Percentiles rank a stretch among this genome's conserved stretches.
Conservation (phyloP, 306 rosid genomes). For the Biancaea sappan region DNA sequence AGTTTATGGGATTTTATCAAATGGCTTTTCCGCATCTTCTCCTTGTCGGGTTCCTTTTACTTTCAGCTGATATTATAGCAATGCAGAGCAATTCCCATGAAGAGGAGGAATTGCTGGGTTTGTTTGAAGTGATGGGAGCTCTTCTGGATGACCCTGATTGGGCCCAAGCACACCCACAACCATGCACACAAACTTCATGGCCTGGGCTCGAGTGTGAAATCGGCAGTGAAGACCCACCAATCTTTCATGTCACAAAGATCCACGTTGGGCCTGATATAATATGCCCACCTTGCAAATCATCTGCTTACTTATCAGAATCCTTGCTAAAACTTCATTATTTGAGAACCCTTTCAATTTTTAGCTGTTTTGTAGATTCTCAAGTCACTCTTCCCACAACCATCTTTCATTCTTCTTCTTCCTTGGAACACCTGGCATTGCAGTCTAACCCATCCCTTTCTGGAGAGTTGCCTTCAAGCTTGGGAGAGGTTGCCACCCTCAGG, state of each 20-base stretch:
- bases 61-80: slow-evolving; percentile 34
- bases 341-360: slow-evolving; percentile 65
- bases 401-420: slow-evolving; percentile 51
- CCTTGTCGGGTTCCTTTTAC: slow-evolving; percentile 47
- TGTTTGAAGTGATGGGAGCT: slow-evolving; percentile 59
- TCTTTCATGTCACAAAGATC: slow-evolving; percentile 67
- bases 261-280: slow-evolving; percentile 66
- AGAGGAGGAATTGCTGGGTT: slow-evolving; percentile 58
- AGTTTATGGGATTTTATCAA: slow-evolving; percentile 22
- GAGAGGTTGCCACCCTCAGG: slow-evolving; percentile 43
- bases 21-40: slow-evolving; percentile 51
- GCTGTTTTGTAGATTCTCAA: slow-evolving; percentile 52
- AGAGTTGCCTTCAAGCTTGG: slow-evolving; percentile 49
- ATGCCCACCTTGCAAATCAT: slow-evolving; percentile 61
- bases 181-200: slow-evolving; percentile 73
- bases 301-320: slow-evolving; percentile 53
- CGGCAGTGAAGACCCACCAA: slow-evolving; percentile 41
- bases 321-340: slow-evolving; percentile 58
- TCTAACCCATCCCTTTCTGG: slow-evolving; percentile 62
- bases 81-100: slow-evolving; percentile 15
- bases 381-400: slow-evolving; percentile 50
- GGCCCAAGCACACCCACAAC: slow-evolving; percentile 60
- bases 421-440: slow-evolving; percentile 57
- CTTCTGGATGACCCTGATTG: slow-evolving; percentile 55
- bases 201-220: slow-evolving; percentile 71